phyloP scores from a whole-genome alignment of 1,284 basidiomycete species.

The Coriolopsis trogii region DNA sequence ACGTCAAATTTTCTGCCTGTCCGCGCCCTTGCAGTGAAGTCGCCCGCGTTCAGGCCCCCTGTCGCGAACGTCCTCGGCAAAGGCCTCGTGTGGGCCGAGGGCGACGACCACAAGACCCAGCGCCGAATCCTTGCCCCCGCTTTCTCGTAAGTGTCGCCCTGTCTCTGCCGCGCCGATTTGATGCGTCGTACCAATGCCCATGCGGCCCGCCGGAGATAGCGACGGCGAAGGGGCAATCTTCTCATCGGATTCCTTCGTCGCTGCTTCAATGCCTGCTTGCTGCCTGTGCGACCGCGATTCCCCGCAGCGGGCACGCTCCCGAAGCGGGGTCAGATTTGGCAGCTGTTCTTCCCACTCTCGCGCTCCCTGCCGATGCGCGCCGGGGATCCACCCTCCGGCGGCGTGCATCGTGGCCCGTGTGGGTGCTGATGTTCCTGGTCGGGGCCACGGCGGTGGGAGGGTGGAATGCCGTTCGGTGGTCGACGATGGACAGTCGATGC shows the following conservation, averaged over 20 bases:
- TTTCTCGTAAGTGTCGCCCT: constrained; percentile 32
- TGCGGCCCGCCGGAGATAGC: too few species aligned
- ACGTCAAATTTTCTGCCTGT: neutral
- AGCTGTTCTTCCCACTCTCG: neutral
- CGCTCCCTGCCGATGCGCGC: neutral
- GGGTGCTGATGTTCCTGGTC: too few species aligned
- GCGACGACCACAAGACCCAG: constrained; percentile 35
- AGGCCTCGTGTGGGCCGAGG: constrained; percentile 36
- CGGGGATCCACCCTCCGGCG: neutral
- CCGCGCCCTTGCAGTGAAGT: constrained; percentile 30
- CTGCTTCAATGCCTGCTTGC: too few species aligned
- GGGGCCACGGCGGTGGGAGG: constrained; percentile 1
- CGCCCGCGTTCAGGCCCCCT: constrained; percentile 28
- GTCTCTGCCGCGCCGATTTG: too few species aligned
- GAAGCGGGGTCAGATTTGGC: too few species aligned
- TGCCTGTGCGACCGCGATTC: too few species aligned
- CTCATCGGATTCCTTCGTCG: too few species aligned
- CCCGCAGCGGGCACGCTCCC: too few species aligned
- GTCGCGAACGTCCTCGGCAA: constrained; percentile 31
- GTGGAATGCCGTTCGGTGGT: too few species aligned
- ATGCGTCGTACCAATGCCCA: too few species aligned
- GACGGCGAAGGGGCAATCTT: too few species aligned
- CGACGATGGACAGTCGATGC: neutral
- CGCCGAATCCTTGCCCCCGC: constrained; percentile 36
- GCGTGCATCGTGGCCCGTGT: neutral